These are phyloP conservation scores for Leccinum longicurvipes DNA, from an alignment of 768 basidiomycete genomes.

Conservation along the genomic window DNA sequence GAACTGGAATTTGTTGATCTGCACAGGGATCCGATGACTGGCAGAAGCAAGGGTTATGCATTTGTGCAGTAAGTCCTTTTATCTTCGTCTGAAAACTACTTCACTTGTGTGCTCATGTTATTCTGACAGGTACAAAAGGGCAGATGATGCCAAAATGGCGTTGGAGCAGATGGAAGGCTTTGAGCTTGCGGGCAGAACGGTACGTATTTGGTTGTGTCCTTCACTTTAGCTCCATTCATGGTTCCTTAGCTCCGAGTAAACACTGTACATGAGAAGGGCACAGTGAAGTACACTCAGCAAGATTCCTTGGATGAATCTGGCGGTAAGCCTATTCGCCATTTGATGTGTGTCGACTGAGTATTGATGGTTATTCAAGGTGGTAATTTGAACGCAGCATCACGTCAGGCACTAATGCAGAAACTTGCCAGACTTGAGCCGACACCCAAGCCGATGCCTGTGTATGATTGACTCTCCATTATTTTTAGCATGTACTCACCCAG, in stretches of 20 bases:
- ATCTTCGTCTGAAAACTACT: not conserved
- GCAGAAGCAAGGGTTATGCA: constrained; percentile 95
- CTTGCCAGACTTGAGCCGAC: constrained; percentile 90
- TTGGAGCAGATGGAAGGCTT: constrained; percentile 99
- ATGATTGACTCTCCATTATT: constrained; percentile 25
- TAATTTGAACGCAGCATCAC: constrained; percentile 97
- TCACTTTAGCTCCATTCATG: constrained; percentile 13
- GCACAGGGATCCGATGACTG: constrained; percentile 91
- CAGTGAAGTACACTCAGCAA: constrained; percentile 67
- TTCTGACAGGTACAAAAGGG: constrained; percentile 70
- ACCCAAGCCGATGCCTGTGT: constrained; percentile 61
- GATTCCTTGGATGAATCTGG: constrained; percentile 88
- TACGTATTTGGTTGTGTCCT: constrained; percentile 33
- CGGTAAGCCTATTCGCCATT: constrained; percentile 44
- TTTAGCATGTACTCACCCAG: constrained; percentile 12
- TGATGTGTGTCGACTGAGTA: not conserved
- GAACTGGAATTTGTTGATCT: constrained; percentile 98
- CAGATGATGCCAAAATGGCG: constrained; percentile 95
- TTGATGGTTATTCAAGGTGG: constrained; percentile 55
- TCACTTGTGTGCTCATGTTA: not conserved
- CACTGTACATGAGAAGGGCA: constrained; percentile 90
- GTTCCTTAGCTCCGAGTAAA: constrained; percentile 72
- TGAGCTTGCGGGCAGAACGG: constrained; percentile 91
- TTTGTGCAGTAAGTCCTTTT: constrained; percentile 80
- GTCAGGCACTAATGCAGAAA: constrained; percentile 99